These are phyloP conservation scores for Rhinocladiella similis DNA, from an alignment of 2,329 filamentous ascomycete species.

Conservation along the genomic window DNA sequence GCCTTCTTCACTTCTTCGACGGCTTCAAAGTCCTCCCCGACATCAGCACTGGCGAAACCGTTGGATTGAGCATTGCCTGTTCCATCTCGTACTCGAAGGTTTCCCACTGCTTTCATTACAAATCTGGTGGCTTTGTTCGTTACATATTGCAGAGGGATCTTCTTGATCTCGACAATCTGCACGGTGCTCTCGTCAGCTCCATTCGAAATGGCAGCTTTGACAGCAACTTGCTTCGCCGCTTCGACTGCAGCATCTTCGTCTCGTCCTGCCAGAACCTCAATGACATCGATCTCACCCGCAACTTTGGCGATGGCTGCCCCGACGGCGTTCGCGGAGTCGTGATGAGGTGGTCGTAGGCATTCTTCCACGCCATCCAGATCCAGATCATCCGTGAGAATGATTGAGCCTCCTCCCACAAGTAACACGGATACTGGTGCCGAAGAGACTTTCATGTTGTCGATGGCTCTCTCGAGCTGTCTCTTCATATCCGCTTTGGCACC, in stretches of 20 bases:
- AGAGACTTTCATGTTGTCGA: constrained; percentile 59
- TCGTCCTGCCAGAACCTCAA: constrained; percentile 39
- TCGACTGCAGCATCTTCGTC: constrained; percentile 30
- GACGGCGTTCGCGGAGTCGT: constrained; percentile 61
- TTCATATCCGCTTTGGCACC: constrained; percentile 43
- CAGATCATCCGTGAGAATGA: constrained; percentile 50
- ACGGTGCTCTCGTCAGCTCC: constrained; percentile 24
- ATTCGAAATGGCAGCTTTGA: constrained; percentile 21
- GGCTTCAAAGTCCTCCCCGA: constrained; percentile 27
- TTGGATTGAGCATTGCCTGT: no score
- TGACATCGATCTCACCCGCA: constrained; percentile 53
- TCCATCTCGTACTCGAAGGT: constrained; percentile 32
- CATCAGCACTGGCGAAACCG: constrained; percentile 8
- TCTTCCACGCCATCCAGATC: constrained; percentile 51
- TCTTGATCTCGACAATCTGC: constrained; percentile 38
- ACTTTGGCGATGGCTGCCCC: constrained; percentile 61
- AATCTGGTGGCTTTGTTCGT: constrained; percentile 37
- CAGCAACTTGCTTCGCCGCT: constrained; percentile 26
- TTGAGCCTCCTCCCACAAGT: constrained; percentile 59
- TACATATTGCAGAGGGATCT: constrained; percentile 27
- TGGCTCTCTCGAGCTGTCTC: constrained; percentile 50
- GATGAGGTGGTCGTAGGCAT: constrained; percentile 51
- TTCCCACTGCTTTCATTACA: constrained; percentile 41
- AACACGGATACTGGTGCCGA: constrained; percentile 52
- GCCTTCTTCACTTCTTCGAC: constrained; percentile 25